phyloP scores from a whole-genome alignment of 148 eudicot species.

The Rhododendron williamsianum region DNA sequence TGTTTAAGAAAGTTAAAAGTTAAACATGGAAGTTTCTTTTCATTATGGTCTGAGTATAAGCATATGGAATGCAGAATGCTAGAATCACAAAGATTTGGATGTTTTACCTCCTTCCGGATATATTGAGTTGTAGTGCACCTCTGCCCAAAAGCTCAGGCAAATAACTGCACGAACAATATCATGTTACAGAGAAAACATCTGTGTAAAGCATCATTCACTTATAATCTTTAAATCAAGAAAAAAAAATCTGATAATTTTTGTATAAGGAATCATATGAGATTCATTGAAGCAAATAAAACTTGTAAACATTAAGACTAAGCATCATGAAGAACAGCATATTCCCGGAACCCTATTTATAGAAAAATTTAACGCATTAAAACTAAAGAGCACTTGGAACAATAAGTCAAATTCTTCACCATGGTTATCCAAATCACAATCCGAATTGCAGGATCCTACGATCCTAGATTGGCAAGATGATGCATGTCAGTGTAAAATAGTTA shows the following conservation, averaged over 20 bases:
- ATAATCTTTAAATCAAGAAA: neutral
- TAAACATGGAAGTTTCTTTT: neutral
- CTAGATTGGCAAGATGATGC: neutral
- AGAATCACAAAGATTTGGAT: neutral
- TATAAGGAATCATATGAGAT: neutral
- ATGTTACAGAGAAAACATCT: neutral
- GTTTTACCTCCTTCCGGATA: slow-evolving; percentile 77
- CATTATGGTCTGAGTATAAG: neutral
- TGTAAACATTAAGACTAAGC: neutral
- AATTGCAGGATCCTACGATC: neutral
- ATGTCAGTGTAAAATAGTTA: neutral
- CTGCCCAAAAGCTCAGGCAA: slow-evolving; percentile 94
- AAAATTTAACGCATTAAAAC: neutral
- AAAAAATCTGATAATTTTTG: neutral
- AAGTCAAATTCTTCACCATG: neutral
- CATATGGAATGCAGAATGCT: neutral
- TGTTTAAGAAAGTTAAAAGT: neutral
- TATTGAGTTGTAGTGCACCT: slow-evolving; percentile 95
- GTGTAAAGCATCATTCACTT: neutral
- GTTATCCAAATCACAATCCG: neutral
- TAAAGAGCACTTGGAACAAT: neutral
- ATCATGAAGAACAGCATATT: neutral
- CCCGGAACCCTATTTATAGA: neutral
- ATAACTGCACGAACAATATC: slow-evolving; percentile 41
- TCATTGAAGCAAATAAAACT: slow-evolving; percentile 3